Evolutionary conservation across 805 yeast genomes (phyloP), one percentile per base, ranked within the genome.

Genomic region (Candida tammaniensis): DNA sequence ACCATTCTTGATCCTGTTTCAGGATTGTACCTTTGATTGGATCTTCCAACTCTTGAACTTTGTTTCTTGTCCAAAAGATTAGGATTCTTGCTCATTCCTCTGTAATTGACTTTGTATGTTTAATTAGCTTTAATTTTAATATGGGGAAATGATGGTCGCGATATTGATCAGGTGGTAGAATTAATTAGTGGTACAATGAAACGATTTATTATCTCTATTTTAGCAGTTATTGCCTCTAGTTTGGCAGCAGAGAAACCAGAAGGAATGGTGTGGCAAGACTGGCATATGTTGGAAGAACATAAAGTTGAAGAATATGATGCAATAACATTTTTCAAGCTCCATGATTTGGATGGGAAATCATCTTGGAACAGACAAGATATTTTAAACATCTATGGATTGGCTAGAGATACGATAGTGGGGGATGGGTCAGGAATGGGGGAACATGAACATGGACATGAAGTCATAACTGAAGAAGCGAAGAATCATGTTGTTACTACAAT

Each of bases 261-360:
- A 8, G 78, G 75, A 0, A 48, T 76, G 23, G 59, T 76, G 12
- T 86, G 95, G 95, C 86, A 82, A 49, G 73, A 74, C 47, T 83
- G 89, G 85, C 98, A 91, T 57, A 89, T 91, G 97, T 68, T 75
- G 47, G 80, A 78, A 46, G 98, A 91, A 61, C 97, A 91, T 61
- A 83, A 78, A 12, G 45, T 86, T 39, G 88, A 84, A 42, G 67
- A 69, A 17, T 86, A 78, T 49, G 94, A 84, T 42, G 72, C 94
- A 0, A 78, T 71, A 26, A 70, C 82, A 11, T 86, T 91, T 50
- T 91, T 91, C 71, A 72, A 72, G 23, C 51, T 89, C 17, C 98
- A 91, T 59, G 96, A 89, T 57, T 55, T 77, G 35, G 63, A 76
- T 48, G 62, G 68, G 52, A 68, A 75, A 54, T 87, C 83, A 27